A percentile compares a stretch with the other conserved stretches of the same genome.
phyloP scores from a whole-genome alignment of 805 yeast genomes.

The Wickerhamomyces chambardii region DNA sequence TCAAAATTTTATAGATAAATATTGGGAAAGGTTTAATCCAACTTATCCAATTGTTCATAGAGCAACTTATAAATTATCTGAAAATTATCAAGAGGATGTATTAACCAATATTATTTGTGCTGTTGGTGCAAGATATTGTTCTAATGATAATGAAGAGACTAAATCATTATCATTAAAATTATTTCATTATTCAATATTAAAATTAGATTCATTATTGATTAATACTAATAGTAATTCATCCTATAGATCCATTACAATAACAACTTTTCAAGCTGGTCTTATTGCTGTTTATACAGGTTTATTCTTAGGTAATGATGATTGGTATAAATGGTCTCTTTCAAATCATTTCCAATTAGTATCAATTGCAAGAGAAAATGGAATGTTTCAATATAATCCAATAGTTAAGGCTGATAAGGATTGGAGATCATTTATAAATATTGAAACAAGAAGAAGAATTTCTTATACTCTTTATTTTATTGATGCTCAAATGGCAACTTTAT shows the following conservation, averaged over 20 bases:
- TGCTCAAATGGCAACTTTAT: neutral
- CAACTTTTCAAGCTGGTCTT: neutral
- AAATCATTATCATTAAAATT: neutral
- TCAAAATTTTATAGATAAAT: no score
- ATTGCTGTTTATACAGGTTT: neutral
- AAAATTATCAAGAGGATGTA: no score
- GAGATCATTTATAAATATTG: neutral
- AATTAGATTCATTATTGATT: neutral
- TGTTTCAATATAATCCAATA: neutral
- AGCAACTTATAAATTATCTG: neutral
- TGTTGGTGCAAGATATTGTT: neutral
- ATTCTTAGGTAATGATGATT: neutral
- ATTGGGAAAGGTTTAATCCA: neutral
- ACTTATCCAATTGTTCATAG: neutral
- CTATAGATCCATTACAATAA: neutral
- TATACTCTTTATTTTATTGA: neutral
- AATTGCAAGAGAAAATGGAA: slow-evolving; percentile 1
- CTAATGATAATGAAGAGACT: neutral
- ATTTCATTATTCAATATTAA: neutral
- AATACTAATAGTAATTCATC: no score
- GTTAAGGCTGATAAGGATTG: neutral
- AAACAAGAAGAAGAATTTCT: slow-evolving; percentile 1
- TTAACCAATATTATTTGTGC: neutral
- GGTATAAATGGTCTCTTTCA: neutral
- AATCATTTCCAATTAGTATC: neutral